A percentile compares a stretch with the other conserved stretches of the same genome.
phyloP scores from a whole-genome alignment of 306 rosid genomes.

The Medicago truncatula region DNA sequence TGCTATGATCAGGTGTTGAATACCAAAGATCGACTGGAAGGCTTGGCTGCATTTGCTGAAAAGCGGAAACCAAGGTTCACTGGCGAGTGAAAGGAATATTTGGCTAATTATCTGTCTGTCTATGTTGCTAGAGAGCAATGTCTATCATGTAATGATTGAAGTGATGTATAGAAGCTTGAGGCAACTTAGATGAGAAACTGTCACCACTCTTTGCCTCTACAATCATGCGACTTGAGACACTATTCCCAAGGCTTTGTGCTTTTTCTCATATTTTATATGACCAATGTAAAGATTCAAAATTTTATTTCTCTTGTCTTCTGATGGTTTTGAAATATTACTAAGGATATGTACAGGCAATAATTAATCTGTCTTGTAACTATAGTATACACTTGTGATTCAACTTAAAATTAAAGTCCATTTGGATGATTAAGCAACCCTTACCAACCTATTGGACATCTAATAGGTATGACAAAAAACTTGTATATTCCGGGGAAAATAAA shows the following conservation, averaged over 20 bases:
- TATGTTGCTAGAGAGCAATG: slow-evolving; percentile 25
- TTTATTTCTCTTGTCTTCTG: too few species aligned
- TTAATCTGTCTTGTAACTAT: too few species aligned
- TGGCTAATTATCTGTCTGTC: slow-evolving; percentile 20
- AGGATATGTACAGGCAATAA: too few species aligned
- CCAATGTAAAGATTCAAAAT: not conserved
- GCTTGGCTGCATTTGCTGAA: slow-evolving; percentile 88
- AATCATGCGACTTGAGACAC: slow-evolving; percentile 9
- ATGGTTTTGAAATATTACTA: too few species aligned
- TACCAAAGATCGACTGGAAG: slow-evolving; percentile 86
- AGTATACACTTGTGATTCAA: too few species aligned
- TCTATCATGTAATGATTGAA: slow-evolving; percentile 28
- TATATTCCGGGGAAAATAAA: too few species aligned
- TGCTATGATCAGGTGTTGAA: slow-evolving; percentile 75
- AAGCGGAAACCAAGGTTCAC: slow-evolving; percentile 80
- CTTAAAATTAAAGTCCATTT: too few species aligned
- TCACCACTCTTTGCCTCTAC: not conserved
- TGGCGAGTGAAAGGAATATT: slow-evolving; percentile 57
- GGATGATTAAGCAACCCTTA: too few species aligned
- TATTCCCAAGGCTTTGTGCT: slow-evolving; percentile 16
- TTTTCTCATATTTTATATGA: slow-evolving; percentile 8
- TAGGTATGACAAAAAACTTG: too few species aligned
- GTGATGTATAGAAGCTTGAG: slow-evolving; percentile 3
- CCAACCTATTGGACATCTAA: too few species aligned
- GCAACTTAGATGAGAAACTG: not conserved